Conservation (phyloP, 1,284 basidiomycete genomes). For the Ganoderma leucocontextum region DNA sequence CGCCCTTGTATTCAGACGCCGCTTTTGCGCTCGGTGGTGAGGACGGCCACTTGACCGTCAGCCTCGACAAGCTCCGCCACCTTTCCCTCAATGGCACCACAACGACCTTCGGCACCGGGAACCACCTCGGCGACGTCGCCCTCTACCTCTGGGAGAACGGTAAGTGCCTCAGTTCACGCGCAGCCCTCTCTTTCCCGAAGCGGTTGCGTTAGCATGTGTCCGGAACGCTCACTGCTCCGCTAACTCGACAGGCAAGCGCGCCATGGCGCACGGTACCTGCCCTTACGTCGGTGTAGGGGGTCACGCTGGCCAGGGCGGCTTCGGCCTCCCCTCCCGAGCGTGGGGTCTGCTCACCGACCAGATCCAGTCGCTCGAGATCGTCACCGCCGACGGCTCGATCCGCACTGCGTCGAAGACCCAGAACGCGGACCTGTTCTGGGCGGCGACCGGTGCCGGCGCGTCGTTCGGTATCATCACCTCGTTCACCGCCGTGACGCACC, state of each 20-base stretch:
- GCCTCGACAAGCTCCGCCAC: constrained; percentile 19
- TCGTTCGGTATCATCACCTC: constrained; percentile 53
- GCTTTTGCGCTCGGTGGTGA: constrained; percentile 22
- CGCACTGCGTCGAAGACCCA: constrained; percentile 49
- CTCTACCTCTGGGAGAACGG: constrained; percentile 25
- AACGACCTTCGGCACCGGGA: constrained; percentile 17
- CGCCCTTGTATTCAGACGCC: constrained; percentile 4
- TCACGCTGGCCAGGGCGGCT: constrained; percentile 21
- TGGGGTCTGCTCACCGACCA: constrained; percentile 24
- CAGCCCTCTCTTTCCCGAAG: neutral
- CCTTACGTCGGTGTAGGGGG: constrained; percentile 22
- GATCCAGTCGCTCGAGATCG: constrained; percentile 42
- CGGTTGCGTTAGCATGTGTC: neutral
- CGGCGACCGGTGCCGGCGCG: constrained; percentile 49
- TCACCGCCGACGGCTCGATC: constrained; percentile 57
- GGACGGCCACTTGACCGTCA: constrained; percentile 24
- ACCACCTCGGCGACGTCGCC: constrained; percentile 21
- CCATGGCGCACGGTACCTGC: constrained; percentile 24
- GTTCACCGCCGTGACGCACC: constrained; percentile 36
- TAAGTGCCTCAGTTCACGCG: neutral
- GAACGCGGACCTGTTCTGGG: constrained; percentile 51
- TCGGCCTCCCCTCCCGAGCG: constrained; percentile 20
- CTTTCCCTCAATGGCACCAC: constrained; percentile 14
- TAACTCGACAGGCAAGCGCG: constrained; percentile 11
- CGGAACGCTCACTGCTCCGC: neutral